Base-by-base conservation (phyloP, 139 green algal genomes). In the Tetradesmus lagerheimii region DNA sequence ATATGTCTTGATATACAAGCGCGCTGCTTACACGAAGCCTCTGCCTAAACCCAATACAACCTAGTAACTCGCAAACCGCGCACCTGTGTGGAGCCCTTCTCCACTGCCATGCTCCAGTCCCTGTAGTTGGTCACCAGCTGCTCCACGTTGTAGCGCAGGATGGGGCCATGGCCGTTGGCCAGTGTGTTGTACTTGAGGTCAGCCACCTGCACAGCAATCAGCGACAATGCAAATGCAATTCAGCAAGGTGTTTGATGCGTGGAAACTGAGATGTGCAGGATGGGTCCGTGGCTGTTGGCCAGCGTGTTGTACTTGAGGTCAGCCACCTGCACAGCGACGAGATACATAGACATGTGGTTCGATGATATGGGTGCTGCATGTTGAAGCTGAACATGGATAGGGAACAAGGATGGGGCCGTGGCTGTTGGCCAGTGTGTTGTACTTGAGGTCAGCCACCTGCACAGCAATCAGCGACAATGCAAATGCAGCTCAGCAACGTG, bases 131-230 rank as follows among this genome's bases (percentile, higher is more conserved):
- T 93, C 12, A 97, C 93, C 80, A 99, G 90, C 94, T 98, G 57
- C 79, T 91, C 87, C 67, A 87, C 76, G 27, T 87, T 88, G 87
- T 83, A 91, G 79, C 86, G 91, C 43, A 99, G 92, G 41, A 99
- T 93, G 39, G 97, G 97, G 3, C 97, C 97, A 91, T 99, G 98
- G 3, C 98, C 98, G 76, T 94, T 98, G 71, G 94, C 96, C 47
- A 99, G 97, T 29, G 94, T 95, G 34, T 83, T 85, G 92, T 96
- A 99, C 41, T 93, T 84, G 84, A 97, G 93, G 87, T 96, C 96
- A 90, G 96, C 96, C n/a, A 90, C 86, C 83, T 88, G 62, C 14
- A 80, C 34, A 34, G 18, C 12, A 77, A 76, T 9, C 75, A 45
- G 75, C 15, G 8, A 34, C 75, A 80, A n/a, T n/a, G 34, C 34